Evolutionary conservation across 2,329 filamentous ascomycete species (phyloP).

Genomic region (Chaetomium globosum): DNA sequence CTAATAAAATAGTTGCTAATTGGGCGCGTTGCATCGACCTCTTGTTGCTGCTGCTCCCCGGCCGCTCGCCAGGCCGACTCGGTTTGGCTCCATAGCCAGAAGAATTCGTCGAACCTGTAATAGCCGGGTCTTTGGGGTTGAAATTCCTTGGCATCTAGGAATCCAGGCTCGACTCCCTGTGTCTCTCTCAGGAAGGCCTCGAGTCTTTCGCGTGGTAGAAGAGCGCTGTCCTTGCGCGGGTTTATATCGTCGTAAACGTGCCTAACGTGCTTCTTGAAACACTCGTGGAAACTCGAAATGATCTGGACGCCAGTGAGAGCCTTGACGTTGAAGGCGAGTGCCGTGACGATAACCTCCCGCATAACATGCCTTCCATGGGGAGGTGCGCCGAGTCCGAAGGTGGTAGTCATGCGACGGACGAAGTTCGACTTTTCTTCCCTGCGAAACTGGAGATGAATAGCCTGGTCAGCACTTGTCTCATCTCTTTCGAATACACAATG

Average conservation of each 20-base stretch:
- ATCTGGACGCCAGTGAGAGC: constrained; percentile 31
- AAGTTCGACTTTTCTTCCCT: constrained; percentile 32
- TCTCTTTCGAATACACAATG: not conserved
- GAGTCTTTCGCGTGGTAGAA: constrained; percentile 48
- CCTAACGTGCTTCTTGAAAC: constrained; percentile 53
- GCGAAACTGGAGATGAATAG: constrained; percentile 23
- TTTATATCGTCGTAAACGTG: constrained; percentile 53
- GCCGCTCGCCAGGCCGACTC: constrained; percentile 50
- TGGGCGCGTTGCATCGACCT: constrained; percentile 65
- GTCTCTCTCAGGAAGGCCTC: constrained; percentile 52
- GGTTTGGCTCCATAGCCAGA: constrained; percentile 51
- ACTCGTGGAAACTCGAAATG: constrained; percentile 38
- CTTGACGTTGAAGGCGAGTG: constrained; percentile 36
- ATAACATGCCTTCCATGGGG: constrained; percentile 28
- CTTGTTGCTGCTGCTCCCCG: constrained; percentile 46
- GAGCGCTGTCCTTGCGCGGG: constrained; percentile 41
- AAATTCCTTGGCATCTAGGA: constrained; percentile 23
- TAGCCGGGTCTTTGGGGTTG: constrained; percentile 43
- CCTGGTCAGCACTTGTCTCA: constrained; percentile 19
- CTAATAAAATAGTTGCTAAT: constrained; percentile 92
- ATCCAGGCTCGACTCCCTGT: constrained; percentile 50
- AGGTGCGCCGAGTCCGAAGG: constrained; percentile 29
- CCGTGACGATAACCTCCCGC: constrained; percentile 25
- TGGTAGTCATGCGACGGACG: constrained; percentile 36
- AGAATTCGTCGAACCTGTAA: constrained; percentile 55